phyloP scores from a whole-genome alignment of 164 flowering plant genomes.

The Tetracentron sinense region DNA sequence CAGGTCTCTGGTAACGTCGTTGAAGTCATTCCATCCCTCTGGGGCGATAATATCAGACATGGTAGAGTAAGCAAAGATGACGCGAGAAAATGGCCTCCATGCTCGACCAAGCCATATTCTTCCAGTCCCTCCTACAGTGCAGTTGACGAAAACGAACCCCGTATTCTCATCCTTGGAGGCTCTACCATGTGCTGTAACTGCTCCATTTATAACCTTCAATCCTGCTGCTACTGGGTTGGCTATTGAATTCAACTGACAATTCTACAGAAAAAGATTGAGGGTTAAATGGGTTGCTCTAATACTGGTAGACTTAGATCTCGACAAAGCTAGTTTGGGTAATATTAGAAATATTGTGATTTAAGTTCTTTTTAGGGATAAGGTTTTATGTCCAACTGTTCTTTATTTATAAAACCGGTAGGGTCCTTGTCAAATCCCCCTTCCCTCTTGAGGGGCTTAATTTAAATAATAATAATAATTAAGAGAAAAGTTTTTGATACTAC shows the following conservation, averaged over 20 bases:
- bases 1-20: conserved; percentile 80
- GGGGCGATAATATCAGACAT: conserved; percentile 86
- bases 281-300: background rate
- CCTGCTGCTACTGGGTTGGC: conserved; percentile 68
- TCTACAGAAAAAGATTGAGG: conserved; percentile 23
- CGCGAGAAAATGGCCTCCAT: conserved; percentile 88
- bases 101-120: conserved; percentile 92
- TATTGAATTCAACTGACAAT: conserved; percentile 64
- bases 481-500: too few species aligned
- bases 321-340: too few species aligned
- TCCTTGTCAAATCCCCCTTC: too few species aligned
- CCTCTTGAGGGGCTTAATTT: too few species aligned
- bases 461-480: too few species aligned
- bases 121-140: conserved; percentile 80
- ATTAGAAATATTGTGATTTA: too few species aligned
- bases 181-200: conserved; percentile 78
- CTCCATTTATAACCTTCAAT: conserved; percentile 55
- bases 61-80: conserved; percentile 53
- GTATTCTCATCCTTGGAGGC: conserved; percentile 66
- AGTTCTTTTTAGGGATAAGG: too few species aligned
- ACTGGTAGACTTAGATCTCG: too few species aligned
- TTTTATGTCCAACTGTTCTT: too few species aligned
- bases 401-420: too few species aligned
- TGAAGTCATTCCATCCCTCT: conserved; percentile 94
- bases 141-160: conserved; percentile 70